A percentile compares a stretch with the other conserved stretches of the same genome.
Evolutionary conservation across 2,329 filamentous ascomycete genomes (phyloP).

Genomic region (Epichloe elymi): DNA sequence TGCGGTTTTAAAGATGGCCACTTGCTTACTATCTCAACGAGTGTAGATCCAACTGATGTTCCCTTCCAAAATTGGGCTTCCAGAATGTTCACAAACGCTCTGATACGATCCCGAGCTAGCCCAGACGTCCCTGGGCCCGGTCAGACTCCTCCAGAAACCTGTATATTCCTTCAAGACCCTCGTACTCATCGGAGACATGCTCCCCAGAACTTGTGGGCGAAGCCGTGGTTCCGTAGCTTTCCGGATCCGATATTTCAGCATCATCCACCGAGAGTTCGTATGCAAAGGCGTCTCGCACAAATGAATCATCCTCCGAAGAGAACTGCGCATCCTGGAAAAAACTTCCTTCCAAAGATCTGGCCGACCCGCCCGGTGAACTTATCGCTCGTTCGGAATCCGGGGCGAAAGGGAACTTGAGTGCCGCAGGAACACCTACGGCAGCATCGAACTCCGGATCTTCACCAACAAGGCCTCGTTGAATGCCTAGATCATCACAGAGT

Average conservation of each 20-base stretch:
- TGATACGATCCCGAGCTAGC: constrained; percentile 7
- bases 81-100: not conserved
- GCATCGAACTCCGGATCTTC: constrained; percentile 65
- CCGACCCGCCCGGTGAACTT: constrained; percentile 35
- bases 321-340: constrained; percentile 25
- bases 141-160: constrained; percentile 47
- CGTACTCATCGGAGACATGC: constrained; percentile 34
- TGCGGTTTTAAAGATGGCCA: too few species aligned
- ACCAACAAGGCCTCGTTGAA: constrained; percentile 63
- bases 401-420: constrained; percentile 77
- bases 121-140: constrained; percentile 23
- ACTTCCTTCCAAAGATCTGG: constrained; percentile 30
- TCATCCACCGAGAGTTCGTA: constrained; percentile 32
- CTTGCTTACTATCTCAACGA: constrained; percentile 7
- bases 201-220: constrained; percentile 30
- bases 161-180: constrained; percentile 45
- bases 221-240: constrained; percentile 39
- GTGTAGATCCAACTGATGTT: constrained; percentile 8
- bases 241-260: constrained; percentile 32
- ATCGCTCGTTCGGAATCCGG: constrained; percentile 34
- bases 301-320: constrained; percentile 21
- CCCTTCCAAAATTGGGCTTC: not conserved
- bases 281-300: constrained; percentile 26
- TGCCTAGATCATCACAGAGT: constrained; percentile 76
- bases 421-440: constrained; percentile 55